Conservation (phyloP, 768 basidiomycete genomes). For the Termitomyces sp. region DNA sequence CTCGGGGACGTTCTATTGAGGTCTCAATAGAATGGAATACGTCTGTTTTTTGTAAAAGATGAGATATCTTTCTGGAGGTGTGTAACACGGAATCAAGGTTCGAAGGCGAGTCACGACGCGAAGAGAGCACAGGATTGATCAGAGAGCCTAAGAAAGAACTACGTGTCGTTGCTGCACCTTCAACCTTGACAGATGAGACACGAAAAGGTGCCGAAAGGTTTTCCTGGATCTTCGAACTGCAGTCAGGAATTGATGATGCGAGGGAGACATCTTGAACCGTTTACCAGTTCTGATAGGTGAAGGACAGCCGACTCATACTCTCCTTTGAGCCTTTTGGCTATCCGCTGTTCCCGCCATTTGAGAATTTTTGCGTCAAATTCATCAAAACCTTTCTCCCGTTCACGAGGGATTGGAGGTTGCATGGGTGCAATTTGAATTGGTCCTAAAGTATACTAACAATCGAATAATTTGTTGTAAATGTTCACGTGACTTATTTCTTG, state of each 20-base stretch:
- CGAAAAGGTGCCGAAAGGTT: conserved; percentile 63
- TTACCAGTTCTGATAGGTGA: conserved; percentile 48
- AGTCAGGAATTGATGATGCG: not conserved
- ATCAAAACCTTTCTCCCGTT: conserved; percentile 52
- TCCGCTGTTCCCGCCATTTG: conserved; percentile 74
- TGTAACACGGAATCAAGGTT: conserved; percentile 66
- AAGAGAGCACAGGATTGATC: conserved; percentile 54
- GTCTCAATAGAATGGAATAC: conserved; percentile 69
- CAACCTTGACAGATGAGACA: conserved; percentile 75
- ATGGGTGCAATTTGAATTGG: not conserved
- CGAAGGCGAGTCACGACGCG: conserved; percentile 14
- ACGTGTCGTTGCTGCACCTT: conserved; percentile 72
- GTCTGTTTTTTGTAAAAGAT: conserved; percentile 65
- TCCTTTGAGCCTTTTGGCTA: conserved; percentile 58
- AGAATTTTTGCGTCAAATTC: conserved; percentile 47
- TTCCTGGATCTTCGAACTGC: conserved; percentile 48
- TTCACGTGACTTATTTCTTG: not conserved
- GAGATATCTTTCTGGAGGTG: conserved; percentile 61
- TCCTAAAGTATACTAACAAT: too few relatives aligned
- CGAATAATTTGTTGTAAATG: not conserved
- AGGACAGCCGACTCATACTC: conserved; percentile 72
- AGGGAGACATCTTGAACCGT: not conserved
- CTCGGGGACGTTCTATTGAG: conserved; percentile 51
- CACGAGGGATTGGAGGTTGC: conserved; percentile 45
- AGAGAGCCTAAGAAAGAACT: conserved; percentile 77